A percentile compares a stretch with the other conserved stretches of the same genome.
Conservation (phyloP, 1,139 yeast species). For the Hyphopichia wangnamkhiaoensis region DNA sequence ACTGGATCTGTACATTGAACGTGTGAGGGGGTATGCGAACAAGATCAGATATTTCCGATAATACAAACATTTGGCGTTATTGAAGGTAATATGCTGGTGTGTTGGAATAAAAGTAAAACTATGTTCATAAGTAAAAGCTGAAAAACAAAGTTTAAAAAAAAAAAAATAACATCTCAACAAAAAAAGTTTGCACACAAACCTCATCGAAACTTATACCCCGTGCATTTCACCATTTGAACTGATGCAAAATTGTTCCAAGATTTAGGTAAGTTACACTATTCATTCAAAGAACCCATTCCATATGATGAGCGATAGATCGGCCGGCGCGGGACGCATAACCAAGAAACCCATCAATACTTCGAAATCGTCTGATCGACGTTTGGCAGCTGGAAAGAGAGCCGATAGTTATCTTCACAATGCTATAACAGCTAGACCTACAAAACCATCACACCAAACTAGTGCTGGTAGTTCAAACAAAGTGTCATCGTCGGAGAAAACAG, state of each 20-base stretch:
- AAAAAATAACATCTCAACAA: too few relatives aligned
- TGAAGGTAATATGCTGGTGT: too few relatives aligned
- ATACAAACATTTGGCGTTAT: constrained; percentile 95
- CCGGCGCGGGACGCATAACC: not conserved
- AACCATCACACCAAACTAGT: constrained; percentile 6
- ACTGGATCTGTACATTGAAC: constrained; percentile 68
- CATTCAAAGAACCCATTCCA: not conserved
- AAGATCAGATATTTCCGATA: constrained; percentile 77
- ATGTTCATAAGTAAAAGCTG: too few relatives aligned
- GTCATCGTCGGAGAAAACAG: constrained; percentile 23
- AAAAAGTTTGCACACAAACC: too few relatives aligned
- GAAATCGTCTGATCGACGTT: constrained; percentile 53
- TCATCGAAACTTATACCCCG: too few relatives aligned
- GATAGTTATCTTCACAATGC: constrained; percentile 40
- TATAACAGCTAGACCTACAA: constrained; percentile 5
- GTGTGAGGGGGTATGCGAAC: constrained; percentile 87
- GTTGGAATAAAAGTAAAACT: too few relatives aligned
- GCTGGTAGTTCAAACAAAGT: not conserved
- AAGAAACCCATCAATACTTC: constrained; percentile 22
- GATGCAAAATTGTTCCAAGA: not conserved
- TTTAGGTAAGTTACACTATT: not conserved
- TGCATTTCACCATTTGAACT: too few relatives aligned
- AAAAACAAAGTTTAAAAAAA: too few relatives aligned
- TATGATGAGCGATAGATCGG: not conserved
- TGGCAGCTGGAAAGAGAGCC: constrained; percentile 50